A percentile compares a stretch with the other conserved stretches of the same genome.
Conservation (phyloP, 805 yeast species). For the Gaillardinia entomophila region DNA sequence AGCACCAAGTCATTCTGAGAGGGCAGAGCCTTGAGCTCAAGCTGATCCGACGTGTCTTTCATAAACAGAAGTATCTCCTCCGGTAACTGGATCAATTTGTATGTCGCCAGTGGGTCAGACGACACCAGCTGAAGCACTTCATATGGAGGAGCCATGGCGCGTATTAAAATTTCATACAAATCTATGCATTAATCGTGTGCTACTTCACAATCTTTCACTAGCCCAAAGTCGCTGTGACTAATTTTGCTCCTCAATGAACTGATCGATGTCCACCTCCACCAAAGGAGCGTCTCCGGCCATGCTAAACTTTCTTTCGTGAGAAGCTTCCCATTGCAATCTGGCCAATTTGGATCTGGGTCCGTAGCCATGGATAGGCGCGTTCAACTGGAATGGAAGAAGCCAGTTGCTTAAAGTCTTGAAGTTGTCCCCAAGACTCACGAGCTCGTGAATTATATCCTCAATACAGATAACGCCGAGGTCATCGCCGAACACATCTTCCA, state of each 20-base stretch:
- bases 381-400: slow-evolving; percentile 65
- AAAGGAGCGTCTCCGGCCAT: slow-evolving; percentile 63
- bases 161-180: too few relatives aligned
- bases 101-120: slow-evolving; percentile 4
- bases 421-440: slow-evolving; percentile 54
- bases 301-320: slow-evolving; percentile 43
- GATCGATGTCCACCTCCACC: slow-evolving; percentile 68
- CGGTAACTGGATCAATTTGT: slow-evolving; percentile 13
- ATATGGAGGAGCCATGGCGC: slow-evolving; percentile 7
- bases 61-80: slow-evolving; percentile 6
- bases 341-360: slow-evolving; percentile 67
- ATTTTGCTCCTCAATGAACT: slow-evolving; percentile 60
- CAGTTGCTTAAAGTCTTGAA: slow-evolving; percentile 59
- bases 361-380: slow-evolving; percentile 68
- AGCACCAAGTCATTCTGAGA: slow-evolving; percentile 44
- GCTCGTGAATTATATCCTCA: slow-evolving; percentile 74
- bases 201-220: too few relatives aligned
- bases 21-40: not conserved
- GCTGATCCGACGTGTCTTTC: not conserved
- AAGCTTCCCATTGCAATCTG: slow-evolving; percentile 52
- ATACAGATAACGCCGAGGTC: slow-evolving; percentile 65
- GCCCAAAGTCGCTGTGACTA: too few relatives aligned
- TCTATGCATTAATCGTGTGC: too few relatives aligned
- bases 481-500: slow-evolving; percentile 63
- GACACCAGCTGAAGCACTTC: slow-evolving; percentile 7